Conservation (phyloP, 202 grass and related monocot genomes). For the Bolboschoenoplectus hybrid region DNA sequence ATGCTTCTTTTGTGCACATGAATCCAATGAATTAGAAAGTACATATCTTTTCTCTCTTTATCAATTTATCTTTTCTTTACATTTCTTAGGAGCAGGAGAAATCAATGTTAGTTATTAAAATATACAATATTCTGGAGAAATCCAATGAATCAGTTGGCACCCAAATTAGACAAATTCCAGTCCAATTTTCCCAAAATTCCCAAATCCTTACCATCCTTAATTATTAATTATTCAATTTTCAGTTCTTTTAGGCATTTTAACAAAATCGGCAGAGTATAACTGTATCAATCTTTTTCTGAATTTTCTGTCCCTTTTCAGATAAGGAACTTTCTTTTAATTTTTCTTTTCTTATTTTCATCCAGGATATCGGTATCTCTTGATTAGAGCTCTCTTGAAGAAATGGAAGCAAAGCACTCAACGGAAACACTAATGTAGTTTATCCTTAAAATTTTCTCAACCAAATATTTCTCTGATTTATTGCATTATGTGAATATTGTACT, state of each 20-base stretch:
- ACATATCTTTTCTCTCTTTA: background rate
- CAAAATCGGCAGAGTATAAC: background rate
- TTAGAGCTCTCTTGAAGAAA: background rate
- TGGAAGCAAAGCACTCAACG: slow-evolving; percentile 13
- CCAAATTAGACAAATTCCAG: background rate
- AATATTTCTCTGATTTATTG: background rate
- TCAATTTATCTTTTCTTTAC: background rate
- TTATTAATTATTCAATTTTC: background rate
- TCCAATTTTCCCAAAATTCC: background rate
- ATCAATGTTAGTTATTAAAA: background rate
- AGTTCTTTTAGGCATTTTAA: background rate
- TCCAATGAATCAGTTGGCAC: background rate
- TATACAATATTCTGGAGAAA: background rate
- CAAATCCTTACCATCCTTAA: background rate
- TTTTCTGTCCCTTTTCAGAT: background rate
- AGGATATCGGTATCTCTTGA: background rate
- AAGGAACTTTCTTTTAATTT: background rate
- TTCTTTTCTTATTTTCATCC: background rate
- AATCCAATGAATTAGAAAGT: too few species aligned
- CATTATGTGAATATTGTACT: background rate
- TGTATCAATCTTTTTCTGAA: background rate
- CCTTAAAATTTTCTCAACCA: background rate
- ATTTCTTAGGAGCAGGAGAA: background rate
- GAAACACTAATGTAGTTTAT: slow-evolving; percentile 13
- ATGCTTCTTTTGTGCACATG: background rate